Base-by-base conservation (phyloP, 129 eudicot species). In the Logfia minima region DNA sequence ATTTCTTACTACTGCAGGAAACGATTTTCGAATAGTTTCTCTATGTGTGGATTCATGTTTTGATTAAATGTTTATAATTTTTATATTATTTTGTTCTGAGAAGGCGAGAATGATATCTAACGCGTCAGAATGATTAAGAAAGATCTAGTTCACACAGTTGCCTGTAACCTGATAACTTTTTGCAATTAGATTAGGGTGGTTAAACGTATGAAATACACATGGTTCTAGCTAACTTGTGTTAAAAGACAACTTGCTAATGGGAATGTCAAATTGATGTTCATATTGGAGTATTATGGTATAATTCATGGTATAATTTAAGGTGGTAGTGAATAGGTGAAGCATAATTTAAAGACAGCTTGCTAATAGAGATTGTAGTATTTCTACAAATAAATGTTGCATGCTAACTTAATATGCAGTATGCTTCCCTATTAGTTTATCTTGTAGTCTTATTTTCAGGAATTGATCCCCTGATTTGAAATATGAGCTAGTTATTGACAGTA, bases 21-120 rank as follows among this genome's bases (percentile, higher is more conserved):
- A 22, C 56, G 8, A 32, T 51, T 32, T 51, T 19, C 13, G 55
- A 55, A n/a, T 52, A 5, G 16, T 68, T 45, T 28, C 7, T 48
- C 22, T 76, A 51, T 19, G 55, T 66, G 66, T 52, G 22, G 9
- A 53, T 76, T 65, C 45, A 22, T 67, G 39, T 55, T 17, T 66
- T 6, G 21, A 17, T 17, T 5, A 66, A 34, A 32, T 67, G 24
- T 53, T 35, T 8, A 22, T 52, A 18, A 17, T 28, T 77, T 53
- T 64, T 18, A 16, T 65, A 21, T n/a, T 21, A 76, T 29, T 64
- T 26, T 59, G 9, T 43, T 65, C 22, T 0, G 31, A 9, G 45
- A 61, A 43, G 43, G 22, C 2, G 31, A 9, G 45, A 61, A 43
- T 63, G 22, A 34, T 17, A 56, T 11, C 10, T 64, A 55, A 22